Conservation (phyloP, 805 yeast genomes). For the Wickerhamomyces subpelliculosus region DNA sequence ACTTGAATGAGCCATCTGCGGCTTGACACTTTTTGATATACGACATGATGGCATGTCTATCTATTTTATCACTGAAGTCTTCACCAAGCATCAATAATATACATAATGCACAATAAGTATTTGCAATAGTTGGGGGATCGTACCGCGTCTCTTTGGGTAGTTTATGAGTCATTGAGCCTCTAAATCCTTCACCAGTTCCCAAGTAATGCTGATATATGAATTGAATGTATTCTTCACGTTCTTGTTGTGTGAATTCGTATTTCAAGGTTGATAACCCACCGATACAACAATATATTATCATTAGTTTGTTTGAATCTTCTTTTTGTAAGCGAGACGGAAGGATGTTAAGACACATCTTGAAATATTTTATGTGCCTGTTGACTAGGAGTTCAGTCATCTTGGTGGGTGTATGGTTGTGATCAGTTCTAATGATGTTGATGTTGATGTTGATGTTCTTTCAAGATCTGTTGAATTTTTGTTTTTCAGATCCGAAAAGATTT, state of each 20-base stretch:
- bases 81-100: conserved; percentile 45
- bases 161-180: conserved; percentile 48
- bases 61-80: conserved; percentile 31
- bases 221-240: conserved; percentile 26
- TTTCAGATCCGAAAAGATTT: too few relatives aligned
- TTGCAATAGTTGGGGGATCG: conserved; percentile 61
- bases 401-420: too few relatives aligned
- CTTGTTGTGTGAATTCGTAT: conserved; percentile 20
- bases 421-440: too few relatives aligned
- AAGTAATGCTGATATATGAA: conserved; percentile 44
- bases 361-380: conserved; percentile 32
- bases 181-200: conserved; percentile 39
- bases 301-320: conserved; percentile 63
- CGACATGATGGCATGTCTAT: conserved; percentile 35
- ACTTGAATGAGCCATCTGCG: conserved; percentile 49
- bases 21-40: conserved; percentile 59
- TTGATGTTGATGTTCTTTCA: too few relatives aligned
- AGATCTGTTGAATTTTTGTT: too few relatives aligned
- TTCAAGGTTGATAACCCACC: conserved; percentile 36
- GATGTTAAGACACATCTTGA: conserved; percentile 42
- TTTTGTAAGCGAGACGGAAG: conserved; percentile 51
- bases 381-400: background rate
- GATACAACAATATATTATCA: conserved; percentile 65
- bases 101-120: conserved; percentile 71
- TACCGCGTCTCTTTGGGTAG: conserved; percentile 23